Conservation (phyloP, 208 protist genomes). For the Angomonas ambiguus region DNA sequence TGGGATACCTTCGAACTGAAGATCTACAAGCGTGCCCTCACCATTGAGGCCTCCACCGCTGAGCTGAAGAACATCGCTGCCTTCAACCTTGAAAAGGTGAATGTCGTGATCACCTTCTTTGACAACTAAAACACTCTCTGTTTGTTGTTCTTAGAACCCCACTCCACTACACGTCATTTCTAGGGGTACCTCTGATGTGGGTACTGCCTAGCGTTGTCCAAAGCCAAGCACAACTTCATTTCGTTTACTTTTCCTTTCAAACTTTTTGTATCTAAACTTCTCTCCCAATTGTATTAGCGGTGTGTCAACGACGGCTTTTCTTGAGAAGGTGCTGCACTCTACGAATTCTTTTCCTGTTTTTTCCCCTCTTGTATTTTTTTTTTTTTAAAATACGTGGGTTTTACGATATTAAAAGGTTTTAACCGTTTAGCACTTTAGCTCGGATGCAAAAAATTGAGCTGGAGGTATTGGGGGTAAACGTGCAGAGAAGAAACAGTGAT, state of each 20-base stretch:
- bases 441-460: neutral
- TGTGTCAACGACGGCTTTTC: too few relatives aligned
- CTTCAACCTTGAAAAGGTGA: slow-evolving; percentile 87
- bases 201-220: slow-evolving; percentile 15
- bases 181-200: neutral
- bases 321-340: too few relatives aligned
- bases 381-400: too few relatives aligned
- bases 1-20: slow-evolving; percentile 99
- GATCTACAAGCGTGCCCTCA: slow-evolving; percentile 99
- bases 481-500: neutral
- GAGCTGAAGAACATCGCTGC: slow-evolving; percentile 91
- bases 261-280: slow-evolving; percentile 6
- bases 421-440: too few relatives aligned
- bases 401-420: too few relatives aligned
- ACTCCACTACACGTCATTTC: neutral
- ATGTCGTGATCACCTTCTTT: slow-evolving; percentile 83
- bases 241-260: slow-evolving; percentile 14
- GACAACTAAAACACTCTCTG: slow-evolving; percentile 18
- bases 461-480: neutral
- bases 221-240: neutral
- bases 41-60: slow-evolving; percentile 91
- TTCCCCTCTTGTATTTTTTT: neutral
- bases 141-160: neutral
- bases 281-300: neutral
- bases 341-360: neutral